phyloP scores from a whole-genome alignment of 1,139 yeast genomes.

The Kodamaea sp. region DNA sequence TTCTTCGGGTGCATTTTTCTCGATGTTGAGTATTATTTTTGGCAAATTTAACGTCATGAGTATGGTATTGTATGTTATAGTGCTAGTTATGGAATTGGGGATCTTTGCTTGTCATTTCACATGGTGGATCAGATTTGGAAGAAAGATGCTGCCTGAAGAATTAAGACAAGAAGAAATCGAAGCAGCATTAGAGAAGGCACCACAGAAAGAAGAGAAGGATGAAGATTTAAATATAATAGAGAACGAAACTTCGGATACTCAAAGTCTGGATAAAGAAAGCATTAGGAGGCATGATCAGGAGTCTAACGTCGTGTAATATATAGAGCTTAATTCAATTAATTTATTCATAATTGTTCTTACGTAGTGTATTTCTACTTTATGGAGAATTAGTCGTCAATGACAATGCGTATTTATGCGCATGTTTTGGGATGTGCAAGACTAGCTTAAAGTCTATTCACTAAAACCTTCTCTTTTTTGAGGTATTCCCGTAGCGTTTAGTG shows the following conservation, averaged over 20 bases:
- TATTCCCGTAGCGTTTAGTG: too few relatives aligned
- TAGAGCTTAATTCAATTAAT: too few relatives aligned
- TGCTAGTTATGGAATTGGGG: conserved; percentile 72
- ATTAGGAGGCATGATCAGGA: too few relatives aligned
- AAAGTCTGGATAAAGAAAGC: too few relatives aligned
- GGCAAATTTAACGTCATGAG: conserved; percentile 73
- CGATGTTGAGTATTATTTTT: conserved; percentile 61
- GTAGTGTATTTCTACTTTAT: too few relatives aligned
- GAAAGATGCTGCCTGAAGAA: conserved; percentile 19
- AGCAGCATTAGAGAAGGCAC: not conserved
- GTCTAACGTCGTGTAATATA: too few relatives aligned
- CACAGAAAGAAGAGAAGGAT: not conserved
- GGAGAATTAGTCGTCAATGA: too few relatives aligned
- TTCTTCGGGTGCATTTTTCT: conserved; percentile 74
- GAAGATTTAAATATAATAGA: not conserved
- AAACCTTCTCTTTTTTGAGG: too few relatives aligned
- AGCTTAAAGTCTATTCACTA: too few relatives aligned
- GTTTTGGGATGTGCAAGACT: too few relatives aligned
- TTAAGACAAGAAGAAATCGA: conserved; percentile 16
- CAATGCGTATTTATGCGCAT: too few relatives aligned
- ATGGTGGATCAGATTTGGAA: conserved; percentile 62
- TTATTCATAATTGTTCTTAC: too few relatives aligned
- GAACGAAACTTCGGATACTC: not conserved
- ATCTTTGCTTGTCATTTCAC: conserved; percentile 64
- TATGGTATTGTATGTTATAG: conserved; percentile 66